Percentiles rank a stretch among this genome's conserved stretches.
Evolutionary conservation across 495 filamentous ascomycete genomes (phyloP).

Genomic region (Antarctomyces pellizariae): DNA sequence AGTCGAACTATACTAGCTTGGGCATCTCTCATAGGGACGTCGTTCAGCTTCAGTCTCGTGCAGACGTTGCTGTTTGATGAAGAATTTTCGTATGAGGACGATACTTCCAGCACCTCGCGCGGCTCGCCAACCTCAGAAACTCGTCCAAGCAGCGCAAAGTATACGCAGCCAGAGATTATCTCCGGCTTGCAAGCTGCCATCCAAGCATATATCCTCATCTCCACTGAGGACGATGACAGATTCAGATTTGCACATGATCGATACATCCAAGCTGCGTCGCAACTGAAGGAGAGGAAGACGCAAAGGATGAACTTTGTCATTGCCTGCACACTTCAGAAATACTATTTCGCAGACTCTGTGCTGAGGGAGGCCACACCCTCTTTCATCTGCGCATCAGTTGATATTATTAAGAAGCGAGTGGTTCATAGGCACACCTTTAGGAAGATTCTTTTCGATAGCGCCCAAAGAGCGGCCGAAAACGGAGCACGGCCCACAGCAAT

Average conservation of each 20-base stretch:
- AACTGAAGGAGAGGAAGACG: conserved; percentile 41
- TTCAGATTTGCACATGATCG: conserved; percentile 65
- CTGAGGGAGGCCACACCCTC: conserved; percentile 42
- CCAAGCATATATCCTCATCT: conserved; percentile 49
- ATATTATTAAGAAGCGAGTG: conserved; percentile 44
- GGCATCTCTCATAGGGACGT: conserved; percentile 55
- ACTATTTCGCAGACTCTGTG: conserved; percentile 31
- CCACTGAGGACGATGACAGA: conserved; percentile 53
- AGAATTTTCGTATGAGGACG: conserved; percentile 4
- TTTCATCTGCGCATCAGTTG: conserved; percentile 51
- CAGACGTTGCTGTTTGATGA: conserved; percentile 44
- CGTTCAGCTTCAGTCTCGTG: conserved; percentile 62
- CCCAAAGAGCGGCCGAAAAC: conserved; percentile 49
- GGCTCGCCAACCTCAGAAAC: conserved; percentile 1
- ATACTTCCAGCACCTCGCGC: background rate
- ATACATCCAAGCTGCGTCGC: conserved; percentile 50
- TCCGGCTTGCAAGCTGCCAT: conserved; percentile 58
- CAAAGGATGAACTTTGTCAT: conserved; percentile 75
- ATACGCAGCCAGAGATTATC: conserved; percentile 30
- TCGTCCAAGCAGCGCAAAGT: conserved; percentile 9
- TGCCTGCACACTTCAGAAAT: conserved; percentile 51
- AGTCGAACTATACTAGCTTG: conserved; percentile 64
- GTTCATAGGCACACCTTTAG: conserved; percentile 36
- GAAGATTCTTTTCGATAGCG: conserved; percentile 51
- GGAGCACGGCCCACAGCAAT: conserved; percentile 58